Evolutionary conservation across 306 rosid genomes (phyloP).

Genomic region (Rosa persica): DNA sequence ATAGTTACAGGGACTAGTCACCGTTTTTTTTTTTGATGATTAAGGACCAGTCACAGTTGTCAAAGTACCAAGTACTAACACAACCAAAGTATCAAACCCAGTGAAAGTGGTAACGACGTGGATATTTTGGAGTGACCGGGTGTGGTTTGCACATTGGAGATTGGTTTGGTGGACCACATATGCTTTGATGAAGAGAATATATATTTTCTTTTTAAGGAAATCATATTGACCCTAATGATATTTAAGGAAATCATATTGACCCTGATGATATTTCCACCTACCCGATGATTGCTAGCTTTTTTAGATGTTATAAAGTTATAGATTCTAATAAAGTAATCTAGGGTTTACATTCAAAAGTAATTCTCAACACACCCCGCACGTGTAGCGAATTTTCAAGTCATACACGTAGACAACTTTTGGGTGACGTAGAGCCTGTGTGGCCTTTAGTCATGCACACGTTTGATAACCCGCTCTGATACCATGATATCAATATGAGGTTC

Average conservation of each 20-base stretch:
- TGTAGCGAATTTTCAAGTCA: no score
- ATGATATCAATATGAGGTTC: no score
- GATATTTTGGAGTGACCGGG: background rate
- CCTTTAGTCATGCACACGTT: no score
- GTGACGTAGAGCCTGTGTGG: no score
- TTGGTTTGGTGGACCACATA: constrained; percentile 9
- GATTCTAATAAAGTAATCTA: no score
- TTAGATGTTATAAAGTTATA: background rate
- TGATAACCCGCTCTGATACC: no score
- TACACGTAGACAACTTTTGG: no score
- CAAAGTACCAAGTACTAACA: constrained; percentile 1
- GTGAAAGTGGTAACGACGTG: constrained; percentile 17
- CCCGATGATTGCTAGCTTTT: constrained; percentile 28
- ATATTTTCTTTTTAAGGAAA: constrained; percentile 1
- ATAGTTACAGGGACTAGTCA: no score
- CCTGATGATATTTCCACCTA: constrained; percentile 10
- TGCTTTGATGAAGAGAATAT: background rate
- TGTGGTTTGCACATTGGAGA: background rate
- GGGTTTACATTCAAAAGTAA: no score
- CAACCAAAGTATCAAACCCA: background rate
- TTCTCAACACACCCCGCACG: no score
- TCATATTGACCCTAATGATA: background rate
- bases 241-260: background rate
- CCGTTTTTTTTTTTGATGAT: no score
- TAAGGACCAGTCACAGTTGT: no score